Conservation (phyloP, 106 monocot species). For the Gastrodia elata region DNA sequence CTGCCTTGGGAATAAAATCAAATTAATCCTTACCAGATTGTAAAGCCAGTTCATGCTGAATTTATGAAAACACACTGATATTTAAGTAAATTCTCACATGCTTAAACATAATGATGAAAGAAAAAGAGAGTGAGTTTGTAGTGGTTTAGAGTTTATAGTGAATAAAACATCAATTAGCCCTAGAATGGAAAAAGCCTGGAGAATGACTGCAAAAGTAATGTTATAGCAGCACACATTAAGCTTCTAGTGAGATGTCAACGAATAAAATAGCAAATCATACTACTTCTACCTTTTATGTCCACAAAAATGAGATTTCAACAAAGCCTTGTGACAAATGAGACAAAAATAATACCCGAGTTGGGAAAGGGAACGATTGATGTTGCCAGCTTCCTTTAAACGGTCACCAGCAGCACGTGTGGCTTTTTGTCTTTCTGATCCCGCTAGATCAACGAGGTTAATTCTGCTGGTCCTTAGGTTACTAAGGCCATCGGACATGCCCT, state of each 20-base stretch:
- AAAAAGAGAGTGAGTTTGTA: neutral
- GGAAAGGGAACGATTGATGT: constrained; percentile 98
- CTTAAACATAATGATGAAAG: neutral
- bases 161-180: neutral
- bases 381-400: constrained; percentile 94
- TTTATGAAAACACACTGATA: neutral
- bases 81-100: neutral
- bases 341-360: constrained; percentile 76
- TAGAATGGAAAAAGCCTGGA: neutral
- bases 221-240: neutral
- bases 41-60: neutral
- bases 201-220: neutral
- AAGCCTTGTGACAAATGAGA: neutral
- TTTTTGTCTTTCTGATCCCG: constrained; percentile 97
- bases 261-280: neutral
- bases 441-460: constrained; percentile 97
- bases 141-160: neutral
- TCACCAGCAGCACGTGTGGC: constrained; percentile 80
- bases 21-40: neutral
- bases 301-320: neutral
- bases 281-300: neutral
- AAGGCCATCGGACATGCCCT: constrained; percentile 70
- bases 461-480: constrained; percentile 66
- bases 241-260: neutral
- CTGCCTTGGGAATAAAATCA: neutral